These are phyloP conservation scores for Trametes elegans DNA, from an alignment of 768 basidiomycete genomes.

Conservation along the genomic window DNA sequence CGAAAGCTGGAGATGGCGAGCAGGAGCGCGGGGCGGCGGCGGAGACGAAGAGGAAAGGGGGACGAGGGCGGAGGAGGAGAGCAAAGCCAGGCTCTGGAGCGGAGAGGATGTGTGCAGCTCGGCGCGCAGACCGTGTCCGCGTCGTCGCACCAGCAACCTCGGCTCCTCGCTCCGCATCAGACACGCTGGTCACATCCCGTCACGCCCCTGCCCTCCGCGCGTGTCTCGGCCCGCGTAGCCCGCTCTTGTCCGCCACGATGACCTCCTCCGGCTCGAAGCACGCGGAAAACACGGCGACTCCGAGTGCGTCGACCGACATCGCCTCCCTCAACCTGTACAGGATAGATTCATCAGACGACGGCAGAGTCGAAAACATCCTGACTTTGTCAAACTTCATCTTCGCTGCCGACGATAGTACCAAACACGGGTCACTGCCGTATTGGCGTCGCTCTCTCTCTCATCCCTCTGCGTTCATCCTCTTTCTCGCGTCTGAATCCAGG, in stretches of 20 bases:
- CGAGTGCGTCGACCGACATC: background rate
- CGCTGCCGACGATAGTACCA: conserved; percentile 18
- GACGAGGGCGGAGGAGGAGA: background rate
- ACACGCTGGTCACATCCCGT: background rate
- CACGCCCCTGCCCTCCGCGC: background rate
- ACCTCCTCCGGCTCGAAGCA: background rate
- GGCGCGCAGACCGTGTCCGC: too few species aligned
- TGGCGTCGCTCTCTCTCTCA: conserved; percentile 21
- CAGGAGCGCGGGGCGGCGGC: background rate
- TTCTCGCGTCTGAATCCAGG: conserved; percentile 4
- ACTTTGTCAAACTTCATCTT: conserved; percentile 26
- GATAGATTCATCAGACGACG: background rate
- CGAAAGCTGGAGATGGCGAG: conserved; percentile 5
- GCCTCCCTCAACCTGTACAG: background rate
- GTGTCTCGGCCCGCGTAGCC: background rate
- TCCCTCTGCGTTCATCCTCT: conserved; percentile 19
- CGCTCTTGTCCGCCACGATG: background rate
- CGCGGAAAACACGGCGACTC: background rate
- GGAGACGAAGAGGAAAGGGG: background rate
- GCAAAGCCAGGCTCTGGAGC: background rate
- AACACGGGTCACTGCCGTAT: conserved; percentile 21
- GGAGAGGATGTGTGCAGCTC: background rate
- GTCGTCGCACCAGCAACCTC: conserved; percentile 4
- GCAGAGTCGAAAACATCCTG: conserved; percentile 11
- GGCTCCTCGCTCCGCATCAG: conserved; percentile 7